Conservation (phyloP, 495 filamentous ascomycete genomes). For the Talaromyces nanjingensis region DNA sequence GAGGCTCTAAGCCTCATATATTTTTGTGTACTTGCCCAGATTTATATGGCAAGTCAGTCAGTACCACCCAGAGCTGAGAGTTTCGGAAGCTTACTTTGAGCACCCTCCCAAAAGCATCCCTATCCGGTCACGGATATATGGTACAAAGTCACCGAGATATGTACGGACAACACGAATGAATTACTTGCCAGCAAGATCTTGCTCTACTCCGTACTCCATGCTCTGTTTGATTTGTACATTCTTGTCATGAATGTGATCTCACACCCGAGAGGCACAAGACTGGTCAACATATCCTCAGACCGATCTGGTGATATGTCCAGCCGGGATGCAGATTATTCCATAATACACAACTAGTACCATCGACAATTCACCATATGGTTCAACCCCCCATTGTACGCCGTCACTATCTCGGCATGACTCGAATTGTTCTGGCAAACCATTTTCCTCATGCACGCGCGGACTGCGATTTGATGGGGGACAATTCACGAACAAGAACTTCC, state of each 20-base stretch:
- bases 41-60: no score
- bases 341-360: constrained; percentile 29
- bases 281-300: constrained; percentile 32
- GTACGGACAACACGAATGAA: no score
- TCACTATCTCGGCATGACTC: constrained; percentile 19
- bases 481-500: constrained; percentile 71
- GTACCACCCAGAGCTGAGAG: no score
- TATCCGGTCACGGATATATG: no score
- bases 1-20: no score
- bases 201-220: no score
- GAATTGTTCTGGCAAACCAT: constrained; percentile 11
- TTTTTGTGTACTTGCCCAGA: no score
- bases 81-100: no score
- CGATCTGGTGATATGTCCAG: constrained; percentile 28
- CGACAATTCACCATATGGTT: constrained; percentile 17
- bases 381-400: constrained; percentile 25
- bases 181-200: no score
- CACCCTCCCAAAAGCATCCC: no score
- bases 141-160: no score
- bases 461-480: constrained; percentile 48
- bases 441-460: constrained; percentile 18
- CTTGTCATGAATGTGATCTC: constrained; percentile 10
- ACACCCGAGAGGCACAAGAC: constrained; percentile 21
- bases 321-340: constrained; percentile 34
- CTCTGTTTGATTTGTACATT: no score